Evolutionary conservation across 2,329 filamentous ascomycete genomes (phyloP), one percentile per base, ranked within the genome.

Genomic region (Onygenales sp.): DNA sequence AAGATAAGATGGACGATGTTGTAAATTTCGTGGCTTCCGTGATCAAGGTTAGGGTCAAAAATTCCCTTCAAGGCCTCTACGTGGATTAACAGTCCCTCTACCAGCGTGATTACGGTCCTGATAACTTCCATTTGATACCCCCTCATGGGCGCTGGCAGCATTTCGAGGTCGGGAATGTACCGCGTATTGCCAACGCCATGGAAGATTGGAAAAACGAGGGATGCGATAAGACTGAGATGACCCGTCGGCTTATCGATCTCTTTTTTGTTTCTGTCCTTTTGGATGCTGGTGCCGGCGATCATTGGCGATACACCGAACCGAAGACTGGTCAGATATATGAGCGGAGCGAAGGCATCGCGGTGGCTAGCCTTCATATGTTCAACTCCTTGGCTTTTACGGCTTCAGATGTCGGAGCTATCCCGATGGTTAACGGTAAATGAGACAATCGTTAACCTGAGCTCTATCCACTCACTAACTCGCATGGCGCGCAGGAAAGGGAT

Each of bases 91-190:
- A 21, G 48, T 48, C 5, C 5, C 3, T 41, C 32, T 57, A 32
- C 42, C 33, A 79, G 76, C 73, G 76, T 14, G 76, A 79, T 57
- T 79, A 75, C 55, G 76, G 76, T 0, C 76, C 76, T 0, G 69
- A 76, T 55, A 69, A 64, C 14, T 76, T 66, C 57, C 54, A 73
- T 48, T 61, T 67, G 0, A 81, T 81, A 50, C 78, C 78, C 0
- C 76, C 78, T 8, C 78, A 81, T 57, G 80, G 71, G 6, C 73
- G 81, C 43, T 83, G 81, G 77, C 80, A 83, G 62, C 81, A 84
- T 64, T 83, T 83, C 56, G 76, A 82, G 13, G 75, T 81, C 36
- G 80, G 80, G 10, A 72, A 71, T n/a, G 66, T 78, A 14, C 67
- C 74, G 36, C 77, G 80, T 36, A 64, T 81, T 7, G 63, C 67